Conservation (phyloP, 1,139 yeast species). For the Waltiozyma sp. region DNA sequence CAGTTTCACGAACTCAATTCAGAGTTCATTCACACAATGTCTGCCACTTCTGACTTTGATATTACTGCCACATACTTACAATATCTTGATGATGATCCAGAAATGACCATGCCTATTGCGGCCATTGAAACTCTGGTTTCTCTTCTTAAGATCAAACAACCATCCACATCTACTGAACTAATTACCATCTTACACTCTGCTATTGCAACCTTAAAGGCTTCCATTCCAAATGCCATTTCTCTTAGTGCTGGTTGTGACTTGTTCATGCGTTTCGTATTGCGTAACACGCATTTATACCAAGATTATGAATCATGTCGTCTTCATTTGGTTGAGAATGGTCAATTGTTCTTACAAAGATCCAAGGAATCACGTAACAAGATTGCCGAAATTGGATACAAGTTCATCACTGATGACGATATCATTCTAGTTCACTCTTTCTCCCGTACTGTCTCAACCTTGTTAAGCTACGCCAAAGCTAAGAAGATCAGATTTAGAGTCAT, state of each 20-base stretch:
- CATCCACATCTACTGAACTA: conserved; percentile 87
- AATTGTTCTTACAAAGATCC: conserved; percentile 83
- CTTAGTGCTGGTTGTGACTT: conserved; percentile 96
- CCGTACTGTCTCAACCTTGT: conserved; percentile 74
- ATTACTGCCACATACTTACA: conserved; percentile 70
- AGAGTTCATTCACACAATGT: not conserved
- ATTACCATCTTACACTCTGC: conserved; percentile 73
- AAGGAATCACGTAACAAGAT: conserved; percentile 80
- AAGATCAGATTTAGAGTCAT: conserved; percentile 79
- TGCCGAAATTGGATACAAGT: conserved; percentile 80
- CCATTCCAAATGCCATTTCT: conserved; percentile 85
- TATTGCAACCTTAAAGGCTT: conserved; percentile 57
- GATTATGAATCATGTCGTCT: conserved; percentile 95
- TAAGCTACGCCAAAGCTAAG: conserved; percentile 63
- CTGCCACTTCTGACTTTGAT: conserved; percentile 38
- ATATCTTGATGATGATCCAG: conserved; percentile 77
- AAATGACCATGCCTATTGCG: conserved; percentile 98
- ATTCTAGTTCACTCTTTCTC: conserved; percentile 87
- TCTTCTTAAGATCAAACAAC: conserved; percentile 69
- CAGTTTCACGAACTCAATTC: not conserved
- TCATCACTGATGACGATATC: conserved; percentile 87
- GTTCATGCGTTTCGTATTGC: conserved; percentile 83
- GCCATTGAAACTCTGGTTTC: conserved; percentile 93
- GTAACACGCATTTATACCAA: conserved; percentile 79
- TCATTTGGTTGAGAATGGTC: conserved; percentile 88